These are phyloP conservation scores for Leccinum subrobustum DNA, from an alignment of 1,284 basidiomycete species.

Conservation along the genomic window DNA sequence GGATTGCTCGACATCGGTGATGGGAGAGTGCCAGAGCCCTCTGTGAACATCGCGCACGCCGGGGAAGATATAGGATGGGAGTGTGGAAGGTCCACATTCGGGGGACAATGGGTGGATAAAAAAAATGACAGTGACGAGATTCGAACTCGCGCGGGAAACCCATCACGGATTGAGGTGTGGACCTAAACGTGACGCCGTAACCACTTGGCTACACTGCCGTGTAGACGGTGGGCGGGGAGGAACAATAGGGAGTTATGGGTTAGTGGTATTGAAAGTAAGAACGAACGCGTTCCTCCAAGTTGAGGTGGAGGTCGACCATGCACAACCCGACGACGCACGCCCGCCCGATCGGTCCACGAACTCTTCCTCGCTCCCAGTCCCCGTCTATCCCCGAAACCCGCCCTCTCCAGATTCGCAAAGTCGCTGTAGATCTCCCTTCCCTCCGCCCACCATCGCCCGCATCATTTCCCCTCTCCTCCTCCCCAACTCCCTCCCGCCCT, in stretches of 20 bases:
- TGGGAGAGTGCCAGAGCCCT: conserved; percentile 19
- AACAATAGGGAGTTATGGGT: neutral
- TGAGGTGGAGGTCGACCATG: conserved; percentile 32
- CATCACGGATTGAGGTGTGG: conserved; percentile 46
- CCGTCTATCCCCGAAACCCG: conserved; percentile 41
- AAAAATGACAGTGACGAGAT: conserved; percentile 56
- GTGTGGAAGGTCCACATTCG: conserved; percentile 9
- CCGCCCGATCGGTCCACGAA: conserved; percentile 62
- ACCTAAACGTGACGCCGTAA: conserved; percentile 63
- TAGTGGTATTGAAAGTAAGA: neutral
- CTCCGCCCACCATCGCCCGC: conserved; percentile 38
- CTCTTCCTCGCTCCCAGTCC: conserved; percentile 45
- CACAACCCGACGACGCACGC: conserved; percentile 33
- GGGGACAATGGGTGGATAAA: conserved; percentile 23
- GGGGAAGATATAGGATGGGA: conserved; percentile 5
- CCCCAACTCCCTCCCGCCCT: conserved; percentile 32
- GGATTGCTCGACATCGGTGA: conserved; percentile 27
- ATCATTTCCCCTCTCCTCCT: conserved; percentile 35
- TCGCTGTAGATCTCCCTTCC: conserved; percentile 26
- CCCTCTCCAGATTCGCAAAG: conserved; percentile 44
- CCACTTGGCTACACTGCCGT: conserved; percentile 61
- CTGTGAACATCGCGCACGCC: conserved; percentile 7
- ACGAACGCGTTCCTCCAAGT: conserved; percentile 6
- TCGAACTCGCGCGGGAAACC: conserved; percentile 62
- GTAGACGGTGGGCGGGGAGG: fast-evolving